Conservation (phyloP, 2,329 filamentous ascomycete species). For the Hansfordia pulvinata region DNA sequence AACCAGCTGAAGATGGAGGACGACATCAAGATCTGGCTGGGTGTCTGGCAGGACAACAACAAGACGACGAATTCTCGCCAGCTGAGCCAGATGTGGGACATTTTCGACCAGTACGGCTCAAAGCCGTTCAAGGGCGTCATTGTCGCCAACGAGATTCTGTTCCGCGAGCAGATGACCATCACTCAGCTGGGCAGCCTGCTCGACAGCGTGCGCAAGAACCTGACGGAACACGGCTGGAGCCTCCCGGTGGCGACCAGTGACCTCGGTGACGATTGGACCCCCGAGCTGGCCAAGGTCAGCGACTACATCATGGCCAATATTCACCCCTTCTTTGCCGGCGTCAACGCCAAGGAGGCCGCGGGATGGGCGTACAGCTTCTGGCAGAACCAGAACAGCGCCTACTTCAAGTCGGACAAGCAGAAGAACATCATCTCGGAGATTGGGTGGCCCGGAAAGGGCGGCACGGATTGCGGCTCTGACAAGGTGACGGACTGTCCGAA, state of each 20-base stretch:
- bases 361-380: constrained; percentile 79
- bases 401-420: constrained; percentile 47
- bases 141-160: constrained; percentile 66
- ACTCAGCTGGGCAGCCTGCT: constrained; percentile 51
- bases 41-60: constrained; percentile 84
- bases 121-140: constrained; percentile 71
- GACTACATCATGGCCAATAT: constrained; percentile 95
- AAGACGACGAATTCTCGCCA: constrained; percentile 73
- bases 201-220: constrained; percentile 53
- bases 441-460: constrained; percentile 78
- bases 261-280: constrained; percentile 76
- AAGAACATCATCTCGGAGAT: constrained; percentile 81
- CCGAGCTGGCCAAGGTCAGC: constrained; percentile 51
- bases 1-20: constrained; percentile 56
- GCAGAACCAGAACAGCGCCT: constrained; percentile 49
- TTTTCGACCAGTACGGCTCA: constrained; percentile 56
- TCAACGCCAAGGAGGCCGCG: constrained; percentile 52
- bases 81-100: constrained; percentile 68
- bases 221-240: constrained; percentile 50
- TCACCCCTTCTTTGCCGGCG: constrained; percentile 87
- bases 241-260: constrained; percentile 80
- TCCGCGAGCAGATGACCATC: constrained; percentile 62
- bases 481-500: constrained; percentile 38
- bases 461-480: constrained; percentile 56
- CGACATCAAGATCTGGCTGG: constrained; percentile 79